Base-by-base conservation (phyloP, 176 grass and related monocot species). In the Carex kokanica region DNA sequence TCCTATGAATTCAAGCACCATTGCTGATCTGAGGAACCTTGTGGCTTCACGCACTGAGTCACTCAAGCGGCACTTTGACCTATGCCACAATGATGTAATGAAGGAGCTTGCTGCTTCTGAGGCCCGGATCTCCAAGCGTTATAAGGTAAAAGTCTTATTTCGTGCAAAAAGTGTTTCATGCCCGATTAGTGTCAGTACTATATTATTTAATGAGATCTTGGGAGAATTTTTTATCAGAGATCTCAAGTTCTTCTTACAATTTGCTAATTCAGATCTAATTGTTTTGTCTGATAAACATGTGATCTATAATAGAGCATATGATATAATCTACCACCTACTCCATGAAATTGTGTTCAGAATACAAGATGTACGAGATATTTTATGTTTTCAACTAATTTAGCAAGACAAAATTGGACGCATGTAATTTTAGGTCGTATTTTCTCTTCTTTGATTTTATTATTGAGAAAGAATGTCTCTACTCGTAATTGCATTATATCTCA, bases 71-170 rank as follows among this genome's bases (percentile, higher is more conserved):
- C 77, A 89, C 29, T 34, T 86, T 25, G 88, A 89, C 18, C 55
- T 78, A 5, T 86, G 59, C 60, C 84, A 86, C 69, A 38, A 78
- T 53, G 88, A 85, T 61, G 64, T 78, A 8, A 6, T 86, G 31
- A 86, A 83, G 65, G 84, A 86, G 29, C 45, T 89, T 21, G 88
- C 83, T 45, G 78, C 84, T 12, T 89, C 84, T 49, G 7, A 83
- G 16, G 13, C 69, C 43, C 21, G 88, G 57, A 85, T 89, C 84
- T 89, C 88, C 49, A 89, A 89, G 45, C 88, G 88, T 27, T 86
- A 78, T 51, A 89, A 86, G 83, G 88, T 89, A 83, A n/a, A n/a
- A 60, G 20, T 18, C 36, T 7, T 43, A 23, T 65, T 80, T 20
- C 12, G 6, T 56, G 51, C 25, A 21, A 21, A 21, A 41, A 21